Evolutionary conservation across 1,139 yeast species (phyloP), one percentile per base, ranked within the genome.

Genomic region (Nadsonia commutata): DNA sequence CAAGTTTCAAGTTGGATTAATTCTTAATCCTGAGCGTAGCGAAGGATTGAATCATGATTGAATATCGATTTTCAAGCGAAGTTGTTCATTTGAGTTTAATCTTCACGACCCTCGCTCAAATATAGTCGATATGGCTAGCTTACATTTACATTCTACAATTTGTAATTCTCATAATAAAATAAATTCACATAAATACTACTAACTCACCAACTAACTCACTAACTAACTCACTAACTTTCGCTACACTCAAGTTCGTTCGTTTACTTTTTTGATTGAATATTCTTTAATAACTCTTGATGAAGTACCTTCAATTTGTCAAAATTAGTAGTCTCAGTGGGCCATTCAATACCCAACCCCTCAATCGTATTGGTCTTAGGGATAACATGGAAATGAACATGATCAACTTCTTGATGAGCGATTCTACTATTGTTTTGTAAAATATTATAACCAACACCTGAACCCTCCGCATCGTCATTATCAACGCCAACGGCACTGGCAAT

Each of bases 351-450:
- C 50, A 88, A 71, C 0, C 97, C 97, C 17, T 86, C 67, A 36
- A 70, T 70, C 2, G 61, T 67, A 53, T 78, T 78, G 46, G 71
- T 71, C 71, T 88, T 88, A 39, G 98, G 98, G 56, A 90, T 90
- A 63, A 90, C 74, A 60, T 90, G 98, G 72, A 90, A 82, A 62
- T 88, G 98, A 46, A 88, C 96, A 61, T 90, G 98, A 56, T 82
- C 94, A 48, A 90, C 96, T 47, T 71, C 77, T 64, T 90, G 97
- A 60, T 88, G 96, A 19, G 97, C 97, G 57, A 86, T 78, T 55
- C 82, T 65, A 36, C 96, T 97, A 54, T 90, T 88, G 69, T 90
- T 90, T 63, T 88, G 97, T 51, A 88, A 70, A 22, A 88, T 62
- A 59, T 88, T 88, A 72, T 88, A 88, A 37, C 96, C 95, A 40